phyloP scores from a whole-genome alignment of 441 rosid genomes.

The Breynia disticha region DNA sequence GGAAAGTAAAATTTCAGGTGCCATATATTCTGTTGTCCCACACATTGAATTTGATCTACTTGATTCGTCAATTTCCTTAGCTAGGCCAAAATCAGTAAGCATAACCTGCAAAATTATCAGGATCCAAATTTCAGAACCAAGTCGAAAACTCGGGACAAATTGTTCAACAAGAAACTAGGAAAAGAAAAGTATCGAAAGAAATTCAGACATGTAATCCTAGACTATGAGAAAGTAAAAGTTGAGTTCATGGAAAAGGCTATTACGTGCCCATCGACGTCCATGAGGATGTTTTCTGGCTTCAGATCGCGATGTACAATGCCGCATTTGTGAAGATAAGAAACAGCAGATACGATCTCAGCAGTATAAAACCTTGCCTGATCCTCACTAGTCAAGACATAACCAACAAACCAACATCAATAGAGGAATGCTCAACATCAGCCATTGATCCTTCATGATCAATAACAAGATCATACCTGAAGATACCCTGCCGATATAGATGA shows the following conservation, averaged over 20 bases:
- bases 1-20: slow-evolving; percentile 59
- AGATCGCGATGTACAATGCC: slow-evolving; percentile 73
- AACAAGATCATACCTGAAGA: slow-evolving; percentile 43
- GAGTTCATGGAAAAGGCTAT: background rate
- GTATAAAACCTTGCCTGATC: slow-evolving; percentile 67
- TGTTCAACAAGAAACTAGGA: background rate
- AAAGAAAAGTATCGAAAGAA: no score
- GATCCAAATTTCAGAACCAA: slow-evolving; percentile 1
- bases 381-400: slow-evolving; percentile 37
- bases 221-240: background rate
- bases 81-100: slow-evolving; percentile 71
- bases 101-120: slow-evolving; percentile 34
- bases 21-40: slow-evolving; percentile 73
- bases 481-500: slow-evolving; percentile 63
- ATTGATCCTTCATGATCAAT: no score
- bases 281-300: slow-evolving; percentile 69
- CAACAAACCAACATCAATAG: slow-evolving; percentile 14
- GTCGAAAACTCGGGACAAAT: slow-evolving; percentile 3
- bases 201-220: no score
- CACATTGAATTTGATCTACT: slow-evolving; percentile 74
- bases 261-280: slow-evolving; percentile 69
- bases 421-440: background rate
- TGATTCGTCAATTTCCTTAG: slow-evolving; percentile 62
- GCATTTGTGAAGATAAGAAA: slow-evolving; percentile 58
- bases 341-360: slow-evolving; percentile 74